Conservation (phyloP, 768 basidiomycete species). For the Lactarius quietus region DNA sequence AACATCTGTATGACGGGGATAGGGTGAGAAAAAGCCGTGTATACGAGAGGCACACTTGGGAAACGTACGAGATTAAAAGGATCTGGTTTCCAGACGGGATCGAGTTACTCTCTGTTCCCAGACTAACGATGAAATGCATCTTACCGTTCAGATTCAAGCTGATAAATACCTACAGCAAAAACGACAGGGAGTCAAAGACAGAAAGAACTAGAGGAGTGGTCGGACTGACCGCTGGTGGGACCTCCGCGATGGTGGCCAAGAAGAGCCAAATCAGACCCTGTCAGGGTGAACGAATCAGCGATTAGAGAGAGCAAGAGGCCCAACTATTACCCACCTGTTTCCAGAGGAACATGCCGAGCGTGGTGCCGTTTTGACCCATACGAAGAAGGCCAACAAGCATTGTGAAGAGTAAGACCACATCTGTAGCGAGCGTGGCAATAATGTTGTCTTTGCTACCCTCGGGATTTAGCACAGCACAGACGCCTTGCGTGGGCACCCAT, state of each 20-base stretch:
- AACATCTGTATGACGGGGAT: neutral
- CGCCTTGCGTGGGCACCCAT: neutral
- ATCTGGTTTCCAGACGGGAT: neutral
- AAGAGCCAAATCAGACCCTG: constrained; percentile 3
- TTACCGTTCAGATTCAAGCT: constrained; percentile 4
- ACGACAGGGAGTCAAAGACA: neutral
- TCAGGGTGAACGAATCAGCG: neutral
- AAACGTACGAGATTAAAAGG: neutral
- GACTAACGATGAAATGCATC: neutral
- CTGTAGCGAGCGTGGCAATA: neutral
- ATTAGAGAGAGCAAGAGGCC: neutral
- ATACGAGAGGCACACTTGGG: neutral
- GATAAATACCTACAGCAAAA: constrained; percentile 1
- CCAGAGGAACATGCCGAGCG: constrained; percentile 4
- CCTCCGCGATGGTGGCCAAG: neutral
- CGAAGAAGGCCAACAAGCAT: constrained; percentile 16
- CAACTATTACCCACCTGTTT: constrained; percentile 9
- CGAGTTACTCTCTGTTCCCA: neutral
- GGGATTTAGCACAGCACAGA: neutral
- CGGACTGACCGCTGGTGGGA: neutral
- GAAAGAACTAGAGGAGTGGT: too few species aligned
- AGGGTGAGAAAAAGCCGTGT: too few species aligned
- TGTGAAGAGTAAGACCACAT: constrained; percentile 2
- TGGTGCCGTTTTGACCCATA: neutral
- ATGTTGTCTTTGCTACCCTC: neutral